Evolutionary conservation across 441 rosid species (phyloP).

Genomic region (Pelargonium cotyledonis): DNA sequence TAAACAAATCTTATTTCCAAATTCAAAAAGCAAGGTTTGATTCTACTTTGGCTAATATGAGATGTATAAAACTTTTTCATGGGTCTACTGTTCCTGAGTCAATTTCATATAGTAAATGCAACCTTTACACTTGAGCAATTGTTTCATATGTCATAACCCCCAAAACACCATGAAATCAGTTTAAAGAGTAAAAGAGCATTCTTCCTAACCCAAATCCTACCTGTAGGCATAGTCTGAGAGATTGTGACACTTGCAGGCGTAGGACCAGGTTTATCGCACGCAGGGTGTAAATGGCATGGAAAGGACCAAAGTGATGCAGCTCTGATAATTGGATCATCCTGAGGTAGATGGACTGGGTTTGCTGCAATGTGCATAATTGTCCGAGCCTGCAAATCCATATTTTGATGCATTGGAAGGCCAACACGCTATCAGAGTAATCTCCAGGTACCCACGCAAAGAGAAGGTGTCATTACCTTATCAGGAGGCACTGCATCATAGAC

Average conservation of each 20-base stretch:
- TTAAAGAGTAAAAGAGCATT: conserved; percentile 10
- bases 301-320: conserved; percentile 30
- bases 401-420: conserved; percentile 36
- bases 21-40: not conserved
- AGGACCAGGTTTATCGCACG: conserved; percentile 27
- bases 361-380: conserved; percentile 86
- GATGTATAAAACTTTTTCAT: too few relatives aligned
- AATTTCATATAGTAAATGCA: too few relatives aligned
- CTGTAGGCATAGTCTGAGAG: conserved; percentile 44
- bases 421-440: conserved; percentile 26
- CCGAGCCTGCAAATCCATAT: conserved; percentile 70
- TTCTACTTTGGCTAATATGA: too few relatives aligned
- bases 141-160: not conserved
- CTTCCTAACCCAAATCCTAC: conserved; percentile 33
- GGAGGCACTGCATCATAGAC: conserved; percentile 77
- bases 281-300: conserved; percentile 35
- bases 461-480: conserved; percentile 64
- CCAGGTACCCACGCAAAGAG: conserved; percentile 33
- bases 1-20: not conserved
- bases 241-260: conserved; percentile 34
- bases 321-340: conserved; percentile 36
- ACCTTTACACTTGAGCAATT: not conserved
- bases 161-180: not conserved
- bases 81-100: too few relatives aligned
- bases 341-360: conserved; percentile 47